Evolutionary conservation across 177 flowering plant species (phyloP).

Genomic region (Vitis hybrid): DNA sequence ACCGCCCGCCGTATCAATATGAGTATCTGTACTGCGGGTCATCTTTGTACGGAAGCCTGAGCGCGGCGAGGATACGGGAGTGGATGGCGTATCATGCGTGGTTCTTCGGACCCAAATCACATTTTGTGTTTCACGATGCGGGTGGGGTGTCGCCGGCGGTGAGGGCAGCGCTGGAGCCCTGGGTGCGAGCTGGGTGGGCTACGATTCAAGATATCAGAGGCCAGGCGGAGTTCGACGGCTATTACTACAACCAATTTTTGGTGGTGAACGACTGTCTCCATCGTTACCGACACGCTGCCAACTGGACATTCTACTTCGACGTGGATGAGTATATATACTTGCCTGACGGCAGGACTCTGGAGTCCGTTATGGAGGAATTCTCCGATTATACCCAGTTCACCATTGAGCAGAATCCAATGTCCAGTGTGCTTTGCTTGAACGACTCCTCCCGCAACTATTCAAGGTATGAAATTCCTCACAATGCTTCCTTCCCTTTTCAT

Average conservation of each 20-base stretch:
- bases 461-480: slow-evolving; percentile 17
- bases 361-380: slow-evolving; percentile 50
- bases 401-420: slow-evolving; percentile 83
- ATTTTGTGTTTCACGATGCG: slow-evolving; percentile 82
- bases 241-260: slow-evolving; percentile 76
- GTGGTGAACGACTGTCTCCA: slow-evolving; percentile 84
- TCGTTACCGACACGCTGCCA: slow-evolving; percentile 49
- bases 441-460: slow-evolving; percentile 36
- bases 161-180: slow-evolving; percentile 66
- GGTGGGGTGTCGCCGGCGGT: slow-evolving; percentile 66
- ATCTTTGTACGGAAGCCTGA: slow-evolving; percentile 63
- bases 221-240: slow-evolving; percentile 72
- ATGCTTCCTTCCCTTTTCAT: too few species aligned
- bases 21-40: slow-evolving; percentile 82
- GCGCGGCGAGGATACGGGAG: slow-evolving; percentile 59
- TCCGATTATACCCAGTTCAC: slow-evolving; percentile 70
- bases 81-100: slow-evolving; percentile 87
- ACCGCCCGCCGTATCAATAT: slow-evolving; percentile 45
- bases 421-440: slow-evolving; percentile 53
- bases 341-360: slow-evolving; percentile 44
- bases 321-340: slow-evolving; percentile 81
- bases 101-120: slow-evolving; percentile 64
- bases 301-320: slow-evolving; percentile 77
- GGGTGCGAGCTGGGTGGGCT: slow-evolving; percentile 60
- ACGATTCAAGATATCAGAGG: slow-evolving; percentile 73